Base-by-base conservation (phyloP, 2,329 filamentous ascomycete genomes). In the Coniochaeta ligniaria region DNA sequence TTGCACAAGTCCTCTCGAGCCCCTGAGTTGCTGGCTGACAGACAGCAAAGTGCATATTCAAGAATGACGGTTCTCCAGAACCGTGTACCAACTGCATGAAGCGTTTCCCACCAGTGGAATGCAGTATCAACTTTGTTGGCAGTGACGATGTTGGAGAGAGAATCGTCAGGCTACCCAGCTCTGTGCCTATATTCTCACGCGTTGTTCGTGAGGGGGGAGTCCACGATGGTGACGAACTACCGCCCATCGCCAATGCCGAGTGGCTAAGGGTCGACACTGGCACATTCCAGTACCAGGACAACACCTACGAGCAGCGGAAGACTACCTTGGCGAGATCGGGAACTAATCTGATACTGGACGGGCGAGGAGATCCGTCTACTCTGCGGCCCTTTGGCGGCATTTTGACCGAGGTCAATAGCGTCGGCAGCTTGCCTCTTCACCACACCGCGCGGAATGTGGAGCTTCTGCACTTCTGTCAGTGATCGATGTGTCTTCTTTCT, bases 401-500 rank as follows among this genome's bases (percentile, higher is more conserved):
- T 9, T 38, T 57, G 54, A 38, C 54, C 4, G 54, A 57, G 54
- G 54, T 57, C 31, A 57, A 57, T 24, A 57, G 31, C n/a, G n/a
- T 57, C 8, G 54, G 54, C 2, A 57, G 54, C 35, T 22, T 57
- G 35, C 35, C 54, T 38, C 54, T 38, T 20, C 35, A 26, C 17
- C 28, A 57, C 11, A 57, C 31, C 31, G 31, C 54, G 17, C 28
- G 54, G 54, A 57, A 57, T 24, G 54, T 38, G 20, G 54, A 57
- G 54, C 26, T 57, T 31, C 22, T 57, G 31, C 54, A 57, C 35
- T 57, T 57, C 54, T 57, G 54, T 57, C 2, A 28, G 54, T 55
- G 22, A 14, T 36, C 28, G 2, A 52, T 28, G 12, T 11, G 20
- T 57, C 22, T 28, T n/a, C 28, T 4, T 57, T n/a, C 14, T 28